Percentiles rank a stretch among this genome's conserved stretches.
Conservation (phyloP, 495 filamentous ascomycete species). For the Sordaria brevicollis region DNA sequence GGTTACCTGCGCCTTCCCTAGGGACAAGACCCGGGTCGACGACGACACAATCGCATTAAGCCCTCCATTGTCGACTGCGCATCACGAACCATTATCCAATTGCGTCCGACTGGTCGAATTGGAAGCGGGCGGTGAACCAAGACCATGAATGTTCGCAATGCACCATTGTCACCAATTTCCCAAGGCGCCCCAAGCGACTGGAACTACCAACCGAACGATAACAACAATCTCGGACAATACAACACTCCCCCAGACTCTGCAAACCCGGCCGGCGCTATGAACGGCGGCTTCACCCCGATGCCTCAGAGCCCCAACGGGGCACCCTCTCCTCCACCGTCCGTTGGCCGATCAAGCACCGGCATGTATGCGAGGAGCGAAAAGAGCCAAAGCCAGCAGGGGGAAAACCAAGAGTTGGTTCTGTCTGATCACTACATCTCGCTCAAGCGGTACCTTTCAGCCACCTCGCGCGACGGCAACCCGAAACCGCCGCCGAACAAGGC, state of each 20-base stretch:
- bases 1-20: background rate
- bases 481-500: constrained; percentile 74
- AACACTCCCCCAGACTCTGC: constrained; percentile 62
- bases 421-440: constrained; percentile 75
- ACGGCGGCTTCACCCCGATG: constrained; percentile 40
- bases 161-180: constrained; percentile 75
- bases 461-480: constrained; percentile 62
- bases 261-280: constrained; percentile 49
- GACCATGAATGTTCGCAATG: constrained; percentile 42
- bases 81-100: background rate
- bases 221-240: constrained; percentile 51
- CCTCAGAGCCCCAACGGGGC: constrained; percentile 41
- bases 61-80: background rate
- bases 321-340: constrained; percentile 77
- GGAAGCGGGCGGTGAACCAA: constrained; percentile 5
- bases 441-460: constrained; percentile 61
- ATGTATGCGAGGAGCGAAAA: constrained; percentile 57
- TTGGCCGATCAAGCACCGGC: constrained; percentile 66
- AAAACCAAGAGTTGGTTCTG: constrained; percentile 42
- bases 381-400: constrained; percentile 36
- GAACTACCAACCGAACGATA: constrained; percentile 58
- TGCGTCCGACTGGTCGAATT: background rate
- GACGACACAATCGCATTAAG: background rate
- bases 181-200: constrained; percentile 68
- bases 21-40: background rate